Base-by-base conservation (phyloP, 2,329 filamentous ascomycete species). In the Ascochyta viciae-villosae region DNA sequence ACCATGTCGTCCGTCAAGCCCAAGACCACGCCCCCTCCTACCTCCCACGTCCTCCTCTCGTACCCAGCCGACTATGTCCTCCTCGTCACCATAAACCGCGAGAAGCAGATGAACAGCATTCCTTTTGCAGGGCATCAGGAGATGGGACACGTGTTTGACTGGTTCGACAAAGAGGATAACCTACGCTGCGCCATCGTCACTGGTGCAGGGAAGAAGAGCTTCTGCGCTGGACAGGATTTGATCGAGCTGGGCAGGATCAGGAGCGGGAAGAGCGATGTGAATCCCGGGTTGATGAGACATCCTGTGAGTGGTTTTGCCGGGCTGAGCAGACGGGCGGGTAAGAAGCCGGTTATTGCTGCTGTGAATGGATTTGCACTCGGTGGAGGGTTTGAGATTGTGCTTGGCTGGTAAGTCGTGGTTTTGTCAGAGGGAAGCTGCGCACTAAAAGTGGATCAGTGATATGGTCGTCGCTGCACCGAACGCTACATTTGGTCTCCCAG, bases 271-370 rank as follows among this genome's bases (percentile, higher is more conserved):
- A 49, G 67, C 6, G 67, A 71, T 34, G 47, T 60, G 48, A 65
- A 61, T 33, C 64, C 68, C 1, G 67, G 60, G 2, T 46, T 68
- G 41, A 60, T 68, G 64, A 66, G 68, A 41, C 80, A 81, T 58
- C 81, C 82, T 1, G 51, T 75, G 1, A 71, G 69, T 55, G 85
- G 85, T 0, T 85, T 86, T 65, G 81, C 77, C 34, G 86, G 84
- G 0, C 67, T 89, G 13, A 84, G 82, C 37, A 76, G 82, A 37
- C 77, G 86, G 12, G 72, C 72, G 12, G 86, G 86, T 0, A 86
- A 85, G 76, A 87, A 87, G 71, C 84, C 84, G 1, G 78, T 87
- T 41, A 83, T 87, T 66, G 83, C 83, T 8, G 84, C 84, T 2
- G 82, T 86, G 3, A 87, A 86, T 70, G 84, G 84, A 0, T 79